Base-by-base conservation (phyloP, 371 early-diverging fungal species). In the Zychaea mexicana region DNA sequence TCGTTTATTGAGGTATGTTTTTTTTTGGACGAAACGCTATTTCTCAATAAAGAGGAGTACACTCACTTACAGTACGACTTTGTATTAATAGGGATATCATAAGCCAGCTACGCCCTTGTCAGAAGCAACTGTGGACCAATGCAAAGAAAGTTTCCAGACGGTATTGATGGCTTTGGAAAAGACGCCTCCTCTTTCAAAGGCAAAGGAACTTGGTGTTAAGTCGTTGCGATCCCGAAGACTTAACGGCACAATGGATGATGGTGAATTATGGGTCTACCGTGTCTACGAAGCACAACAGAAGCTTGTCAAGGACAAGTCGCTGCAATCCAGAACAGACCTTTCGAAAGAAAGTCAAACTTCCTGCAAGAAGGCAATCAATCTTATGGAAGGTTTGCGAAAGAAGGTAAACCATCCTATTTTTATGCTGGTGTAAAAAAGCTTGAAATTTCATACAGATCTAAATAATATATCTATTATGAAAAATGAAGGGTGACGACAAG, bases 131-230 rank as follows among this genome's bases (percentile, higher is more conserved):
- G 78, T 84, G 61, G 79, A 83, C 38, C 62, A 81, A 52, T 90
- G 91, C 74, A 73, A 85, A 42, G 73, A 70, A 2, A 77, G 84
- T 32, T 88, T 94, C 68, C 79, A 90, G 55, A 61, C 78, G 56
- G 74, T 88, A 32, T 79, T 93, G 31, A 91, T 88, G 39, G 89
- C 90, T 26, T 72, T 93, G 62, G 79, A 81, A 32, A 83, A 85
- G 15, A 72, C 88, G 68, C 72, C 82, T 10, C 86, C 90, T 24
- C 39, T 69, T 42, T 73, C 82, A 62, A 82, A 80, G 65, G 66
- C 67, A 15, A 61, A 69, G n/a, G 80, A 83, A 36, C 59, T 71
- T 28, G 57, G 57, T 38, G 56, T 32, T 19, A 19, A 64, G 28
- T 57, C 65, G 26, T n/a, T 78, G 65, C 81, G 81, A 64, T 77